These are phyloP conservation scores for Penicillium odoratum DNA, from an alignment of 495 filamentous ascomycete genomes.

Conservation along the genomic window DNA sequence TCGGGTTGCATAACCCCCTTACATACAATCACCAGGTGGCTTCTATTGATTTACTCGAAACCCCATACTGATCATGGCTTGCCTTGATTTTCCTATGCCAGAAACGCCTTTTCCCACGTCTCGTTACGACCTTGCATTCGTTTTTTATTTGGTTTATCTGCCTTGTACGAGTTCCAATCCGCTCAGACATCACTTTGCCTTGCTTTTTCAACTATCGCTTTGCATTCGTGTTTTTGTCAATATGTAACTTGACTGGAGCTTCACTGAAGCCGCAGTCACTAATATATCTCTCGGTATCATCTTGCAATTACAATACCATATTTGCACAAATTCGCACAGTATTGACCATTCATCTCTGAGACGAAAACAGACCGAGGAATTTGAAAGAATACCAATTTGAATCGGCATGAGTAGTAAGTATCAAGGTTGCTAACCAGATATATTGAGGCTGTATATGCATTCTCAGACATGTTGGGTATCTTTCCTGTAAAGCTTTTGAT, in stretches of 20 bases:
- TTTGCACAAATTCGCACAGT: neutral
- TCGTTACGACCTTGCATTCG: slow-evolving; percentile 20
- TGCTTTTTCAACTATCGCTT: slow-evolving; percentile 2
- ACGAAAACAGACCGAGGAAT: too few species aligned
- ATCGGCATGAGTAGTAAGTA: neutral
- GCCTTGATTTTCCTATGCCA: slow-evolving; percentile 2
- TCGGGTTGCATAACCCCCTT: slow-evolving; percentile 8
- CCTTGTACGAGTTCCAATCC: slow-evolving; percentile 10
- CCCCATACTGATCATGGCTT: slow-evolving; percentile 7
- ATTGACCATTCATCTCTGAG: neutral
- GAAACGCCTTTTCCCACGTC: slow-evolving; percentile 19
- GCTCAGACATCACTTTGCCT: slow-evolving; percentile 8
- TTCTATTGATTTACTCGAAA: neutral
- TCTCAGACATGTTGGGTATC: slow-evolving; percentile 29
- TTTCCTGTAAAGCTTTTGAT: slow-evolving; percentile 24
- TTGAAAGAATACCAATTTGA: too few species aligned
- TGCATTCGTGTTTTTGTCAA: slow-evolving; percentile 13
- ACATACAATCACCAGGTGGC: slow-evolving; percentile 19
- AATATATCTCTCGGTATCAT: slow-evolving; percentile 8
- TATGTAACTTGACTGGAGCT: slow-evolving; percentile 1
- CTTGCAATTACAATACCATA: neutral
- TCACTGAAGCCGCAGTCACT: slow-evolving; percentile 1
- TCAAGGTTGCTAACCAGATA: neutral
- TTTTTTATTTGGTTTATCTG: slow-evolving; percentile 9
- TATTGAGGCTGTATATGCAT: slow-evolving; percentile 23